Base-by-base conservation (phyloP, 2,329 filamentous ascomycete species). In the Clonostachys chloroleuca region DNA sequence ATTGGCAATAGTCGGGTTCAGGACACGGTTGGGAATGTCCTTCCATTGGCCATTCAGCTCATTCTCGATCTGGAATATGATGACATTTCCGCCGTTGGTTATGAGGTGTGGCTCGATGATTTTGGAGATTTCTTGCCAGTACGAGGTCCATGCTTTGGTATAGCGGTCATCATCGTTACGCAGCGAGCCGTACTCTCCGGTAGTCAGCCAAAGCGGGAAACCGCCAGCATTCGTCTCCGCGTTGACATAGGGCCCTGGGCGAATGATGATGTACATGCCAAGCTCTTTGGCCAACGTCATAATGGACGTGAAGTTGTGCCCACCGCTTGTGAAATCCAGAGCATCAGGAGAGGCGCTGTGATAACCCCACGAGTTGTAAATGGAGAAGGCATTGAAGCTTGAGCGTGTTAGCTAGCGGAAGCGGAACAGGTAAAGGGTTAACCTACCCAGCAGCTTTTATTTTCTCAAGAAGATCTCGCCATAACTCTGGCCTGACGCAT, bases 171-270 rank as follows among this genome's bases (percentile, higher is more conserved):
- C 72, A 39, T 81, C 72, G 47, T 80, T 67, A 34, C 80, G 66
- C 14, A 81, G 61, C 17, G 59, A 55, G 3, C 80, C 80, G 44
- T 80, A 80, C 24, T 68, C 78, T 40, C 80, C 81, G 1, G 81
- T 83, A 0, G 80, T 84, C 6, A 81, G 59, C 80, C 81, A 86
- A 2, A 81, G 64, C 0, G 82, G 79, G 48, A 83, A 80, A 0
- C 82, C 82, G 34, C 83, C 82, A 1, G 75, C 80, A 51, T 77
- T 83, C 4, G 79, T 71, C 56, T 85, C 83, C 2, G 81, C 82
- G 51, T 85, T 86, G 48, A 82, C 73, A 48, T 85, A 86, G 0
- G 80, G 80, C 0, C 81, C 81, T 1, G 80, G 78, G 1, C 81
- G 68, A 20, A 59, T 52, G 30, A 77, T 64, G 3, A 75, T 59